Evolutionary conservation across 2,329 filamentous ascomycete genomes (phyloP).

Genomic region (Colletotrichum neosansevieriae): DNA sequence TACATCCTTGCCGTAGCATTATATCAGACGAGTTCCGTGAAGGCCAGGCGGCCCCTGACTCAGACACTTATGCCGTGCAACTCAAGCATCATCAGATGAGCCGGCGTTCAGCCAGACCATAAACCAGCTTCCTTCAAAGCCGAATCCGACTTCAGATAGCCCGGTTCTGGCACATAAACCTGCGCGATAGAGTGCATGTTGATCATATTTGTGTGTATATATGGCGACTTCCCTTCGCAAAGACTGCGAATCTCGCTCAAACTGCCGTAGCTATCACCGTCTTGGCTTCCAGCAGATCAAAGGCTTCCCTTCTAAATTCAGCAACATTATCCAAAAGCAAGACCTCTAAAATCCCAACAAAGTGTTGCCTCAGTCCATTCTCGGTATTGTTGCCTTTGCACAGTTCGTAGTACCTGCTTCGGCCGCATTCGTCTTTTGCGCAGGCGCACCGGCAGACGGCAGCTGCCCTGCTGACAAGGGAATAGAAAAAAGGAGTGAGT

Average conservation of each 20-base stretch:
- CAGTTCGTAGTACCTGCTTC: too few relatives aligned
- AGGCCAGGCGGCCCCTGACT: neutral
- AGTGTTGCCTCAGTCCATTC: neutral
- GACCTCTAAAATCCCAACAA: neutral
- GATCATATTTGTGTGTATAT: too few relatives aligned
- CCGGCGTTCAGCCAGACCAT: neutral
- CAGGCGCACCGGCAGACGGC: slow-evolving; percentile 8
- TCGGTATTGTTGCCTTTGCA: too few relatives aligned
- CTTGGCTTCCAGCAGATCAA: too few relatives aligned
- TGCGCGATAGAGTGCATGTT: neutral
- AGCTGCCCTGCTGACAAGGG: slow-evolving; percentile 13
- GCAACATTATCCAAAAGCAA: too few relatives aligned
- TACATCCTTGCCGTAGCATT: too few relatives aligned
- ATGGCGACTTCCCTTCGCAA: too few relatives aligned
- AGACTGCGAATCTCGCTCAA: too few relatives aligned
- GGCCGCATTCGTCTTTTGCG: slow-evolving; percentile 5
- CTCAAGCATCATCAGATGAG: neutral
- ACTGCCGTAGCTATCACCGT: too few relatives aligned
- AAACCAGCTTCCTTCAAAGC: neutral
- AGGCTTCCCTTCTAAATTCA: too few relatives aligned
- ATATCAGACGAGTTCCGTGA: slow-evolving; percentile 7
- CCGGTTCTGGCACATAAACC: neutral
- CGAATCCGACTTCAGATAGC: neutral
- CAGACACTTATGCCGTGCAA: slow-evolving; percentile 1
- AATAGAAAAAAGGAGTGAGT: neutral